A percentile compares a stretch with the other conserved stretches of the same genome.
These are phyloP conservation scores for Leccinum rimulosum DNA, from an alignment of 768 basidiomycete species.

Conservation along the genomic window DNA sequence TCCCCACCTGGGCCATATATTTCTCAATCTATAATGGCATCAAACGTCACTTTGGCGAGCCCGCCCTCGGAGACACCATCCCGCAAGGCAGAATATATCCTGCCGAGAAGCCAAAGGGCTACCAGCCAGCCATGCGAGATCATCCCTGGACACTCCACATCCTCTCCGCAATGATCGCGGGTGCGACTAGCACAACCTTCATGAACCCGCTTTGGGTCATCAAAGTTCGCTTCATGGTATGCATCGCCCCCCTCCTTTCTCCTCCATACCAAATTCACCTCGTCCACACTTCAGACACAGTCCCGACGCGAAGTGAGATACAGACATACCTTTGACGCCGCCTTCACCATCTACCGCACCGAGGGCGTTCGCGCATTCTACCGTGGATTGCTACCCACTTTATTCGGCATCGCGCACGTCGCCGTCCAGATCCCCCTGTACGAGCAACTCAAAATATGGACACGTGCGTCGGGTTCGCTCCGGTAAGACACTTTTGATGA, in stretches of 20 bases:
- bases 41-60: constrained; percentile 77
- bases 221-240: constrained; percentile 98
- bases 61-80: constrained; percentile 44
- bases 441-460: constrained; percentile 83
- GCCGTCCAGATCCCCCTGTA: constrained; percentile 98
- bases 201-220: constrained; percentile 99
- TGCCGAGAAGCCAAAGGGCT: constrained; percentile 81
- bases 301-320: constrained; percentile 75
- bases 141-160: constrained; percentile 89
- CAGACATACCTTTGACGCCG: constrained; percentile 87
- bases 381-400: constrained; percentile 87
- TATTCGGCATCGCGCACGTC: constrained; percentile 92
- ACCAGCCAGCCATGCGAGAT: constrained; percentile 76
- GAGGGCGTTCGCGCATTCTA: constrained; percentile 92
- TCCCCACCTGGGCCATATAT: constrained; percentile 99
- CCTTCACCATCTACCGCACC: constrained; percentile 81
- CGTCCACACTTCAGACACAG: constrained; percentile 63
- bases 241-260: constrained; percentile 10
- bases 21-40: constrained; percentile 97
- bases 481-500: constrained; percentile 1
- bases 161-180: constrained; percentile 93
- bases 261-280: constrained; percentile 9
- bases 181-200: constrained; percentile 87
- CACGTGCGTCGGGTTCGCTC: constrained; percentile 56
- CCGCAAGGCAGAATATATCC: constrained; percentile 60